A percentile compares a stretch with the other conserved stretches of the same genome.
phyloP scores from a whole-genome alignment of 2,329 filamentous ascomycete genomes.

The Diaporthe sp. region DNA sequence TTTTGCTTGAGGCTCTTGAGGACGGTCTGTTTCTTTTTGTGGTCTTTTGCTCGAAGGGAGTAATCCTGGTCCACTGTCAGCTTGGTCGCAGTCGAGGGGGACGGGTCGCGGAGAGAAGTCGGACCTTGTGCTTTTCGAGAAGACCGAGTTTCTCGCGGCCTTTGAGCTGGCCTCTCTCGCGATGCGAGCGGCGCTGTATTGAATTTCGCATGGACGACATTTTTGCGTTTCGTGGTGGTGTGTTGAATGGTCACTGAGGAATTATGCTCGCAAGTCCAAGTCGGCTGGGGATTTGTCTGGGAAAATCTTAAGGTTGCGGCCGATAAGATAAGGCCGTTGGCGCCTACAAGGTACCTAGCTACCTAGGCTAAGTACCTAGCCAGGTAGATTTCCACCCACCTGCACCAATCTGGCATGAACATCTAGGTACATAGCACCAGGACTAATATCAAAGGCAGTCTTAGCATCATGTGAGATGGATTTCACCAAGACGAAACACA shows the following conservation, averaged over 20 bases:
- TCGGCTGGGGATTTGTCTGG: not conserved
- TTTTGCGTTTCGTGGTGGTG: not conserved
- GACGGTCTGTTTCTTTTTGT: conserved; percentile 74
- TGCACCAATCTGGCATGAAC: not conserved
- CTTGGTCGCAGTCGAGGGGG: not conserved
- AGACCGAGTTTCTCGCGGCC: conserved; percentile 90
- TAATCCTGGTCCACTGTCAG: conserved; percentile 64
- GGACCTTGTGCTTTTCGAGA: conserved; percentile 93
- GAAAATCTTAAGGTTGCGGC: conserved; percentile 28
- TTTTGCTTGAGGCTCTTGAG: conserved; percentile 73
- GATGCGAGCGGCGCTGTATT: conserved; percentile 86
- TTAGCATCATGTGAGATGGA: not conserved
- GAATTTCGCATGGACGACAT: conserved; percentile 74
- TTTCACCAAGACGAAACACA: not conserved
- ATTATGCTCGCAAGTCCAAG: not conserved
- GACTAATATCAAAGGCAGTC: not conserved
- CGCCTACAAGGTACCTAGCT: not conserved
- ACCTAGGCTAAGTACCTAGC: not conserved
- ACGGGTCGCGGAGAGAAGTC: conserved; percentile 32
- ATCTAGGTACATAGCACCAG: not conserved
- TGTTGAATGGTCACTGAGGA: conserved; percentile 1
- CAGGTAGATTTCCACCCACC: not conserved
- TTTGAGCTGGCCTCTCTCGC: conserved; percentile 88
- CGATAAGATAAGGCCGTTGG: conserved; percentile 18
- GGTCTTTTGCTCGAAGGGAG: conserved; percentile 74